Base-by-base conservation (phyloP, 768 basidiomycete species). In the Suillus fuscotomentosus region DNA sequence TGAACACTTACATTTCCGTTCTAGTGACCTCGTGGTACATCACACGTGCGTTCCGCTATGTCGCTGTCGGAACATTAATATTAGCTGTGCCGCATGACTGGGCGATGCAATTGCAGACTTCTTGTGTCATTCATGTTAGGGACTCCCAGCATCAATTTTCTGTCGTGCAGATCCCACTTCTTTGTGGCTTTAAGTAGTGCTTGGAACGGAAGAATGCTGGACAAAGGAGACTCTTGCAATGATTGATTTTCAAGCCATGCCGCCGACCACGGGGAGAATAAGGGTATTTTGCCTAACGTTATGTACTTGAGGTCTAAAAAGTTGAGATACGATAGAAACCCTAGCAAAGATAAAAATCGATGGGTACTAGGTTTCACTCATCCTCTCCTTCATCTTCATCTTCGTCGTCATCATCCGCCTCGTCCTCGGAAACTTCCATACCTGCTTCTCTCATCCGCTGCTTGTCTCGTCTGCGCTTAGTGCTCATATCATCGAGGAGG, bases 361-460 rank as follows among this genome's bases (percentile, higher is more conserved):
- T 27, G 17, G 15, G 22, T 20, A 27, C n/a, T 27, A 27, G 3
- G 5, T 17, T 42, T 57, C 20, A 59, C 1, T 45, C 34, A 14
- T 73, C 73, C 5, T 70, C 76, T 0, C 74, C 77, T 0, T 77
- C 0, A 27, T 83, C 77, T 0, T 77, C 84, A 0, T 79, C 85
- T 1, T 83, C 83, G 3, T 53, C 27, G 0, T 84, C 90, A 0
- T 87, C 92, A 4, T 91, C 94, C 0, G 77, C 93, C 63, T 95
- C 97, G 64, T 95, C 96, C 70, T 98, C 97, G 0, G 93, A 95
- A 2, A 98, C 96, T 41, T 95, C 95, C 73, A 94, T 63, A 0
- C 92, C 92, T 11, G 84, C 85, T 63, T 84, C 86, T 71, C 83
- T 81, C 80, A 99, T 85, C 68, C 83, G 81, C 55, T 75, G 83